These are phyloP conservation scores for Blastosporella zonata DNA, from an alignment of 1,284 basidiomycete species.

Conservation along the genomic window DNA sequence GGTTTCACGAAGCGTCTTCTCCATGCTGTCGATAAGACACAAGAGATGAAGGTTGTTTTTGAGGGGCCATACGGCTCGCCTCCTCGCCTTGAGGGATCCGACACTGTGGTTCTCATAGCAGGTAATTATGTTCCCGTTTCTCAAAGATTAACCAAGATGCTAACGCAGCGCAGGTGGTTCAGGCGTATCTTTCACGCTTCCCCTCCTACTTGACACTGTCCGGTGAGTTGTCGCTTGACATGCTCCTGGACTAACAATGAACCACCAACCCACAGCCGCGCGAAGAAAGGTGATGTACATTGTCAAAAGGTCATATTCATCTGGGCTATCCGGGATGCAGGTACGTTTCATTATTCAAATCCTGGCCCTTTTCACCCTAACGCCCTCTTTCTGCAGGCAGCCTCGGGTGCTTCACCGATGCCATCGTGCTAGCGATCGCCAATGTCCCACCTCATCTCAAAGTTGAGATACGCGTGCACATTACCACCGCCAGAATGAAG, in stretches of 20 bases:
- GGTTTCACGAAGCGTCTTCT: slow-evolving; percentile 49
- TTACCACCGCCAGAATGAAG: slow-evolving; percentile 3
- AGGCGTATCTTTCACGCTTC: slow-evolving; percentile 18
- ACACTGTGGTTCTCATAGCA: slow-evolving; percentile 46
- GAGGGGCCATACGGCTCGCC: slow-evolving; percentile 56
- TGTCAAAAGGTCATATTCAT: slow-evolving; percentile 13
- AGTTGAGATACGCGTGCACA: slow-evolving; percentile 9
- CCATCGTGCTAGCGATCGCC: slow-evolving; percentile 5
- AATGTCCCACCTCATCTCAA: background rate
- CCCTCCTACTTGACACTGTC: slow-evolving; percentile 16
- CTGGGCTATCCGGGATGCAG: slow-evolving; percentile 17
- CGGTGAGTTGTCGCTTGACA: slow-evolving; percentile 5
- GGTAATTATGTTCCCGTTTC: no score
- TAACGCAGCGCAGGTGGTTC: slow-evolving; percentile 18
- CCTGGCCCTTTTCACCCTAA: background rate
- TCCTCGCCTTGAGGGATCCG: slow-evolving; percentile 40
- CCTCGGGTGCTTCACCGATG: slow-evolving; percentile 6
- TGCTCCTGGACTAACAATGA: background rate
- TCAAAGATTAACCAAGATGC: no score
- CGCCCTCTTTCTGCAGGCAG: slow-evolving; percentile 1
- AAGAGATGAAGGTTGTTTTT: slow-evolving; percentile 39
- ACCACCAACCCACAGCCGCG: background rate
- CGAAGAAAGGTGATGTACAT: slow-evolving; percentile 3
- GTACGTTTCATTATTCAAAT: background rate
- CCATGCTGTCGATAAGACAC: slow-evolving; percentile 28